Conservation (phyloP, 1,139 yeast genomes). For the Debaryomyces nepalensis region DNA sequence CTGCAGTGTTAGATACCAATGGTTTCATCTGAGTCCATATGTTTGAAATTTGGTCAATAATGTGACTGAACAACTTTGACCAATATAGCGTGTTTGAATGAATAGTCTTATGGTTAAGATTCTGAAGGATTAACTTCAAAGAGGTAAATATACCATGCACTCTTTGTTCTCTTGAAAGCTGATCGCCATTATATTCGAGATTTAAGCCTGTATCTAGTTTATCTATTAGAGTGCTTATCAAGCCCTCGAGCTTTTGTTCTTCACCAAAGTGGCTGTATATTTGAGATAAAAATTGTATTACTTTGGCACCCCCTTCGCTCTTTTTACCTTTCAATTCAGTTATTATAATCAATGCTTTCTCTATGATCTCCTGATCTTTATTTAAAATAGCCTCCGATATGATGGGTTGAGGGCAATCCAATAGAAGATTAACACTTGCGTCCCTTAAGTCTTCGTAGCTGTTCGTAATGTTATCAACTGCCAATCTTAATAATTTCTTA, state of each 20-base stretch:
- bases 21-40: constrained; percentile 62
- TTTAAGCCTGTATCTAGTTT: constrained; percentile 24
- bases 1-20: constrained; percentile 65
- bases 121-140: constrained; percentile 52
- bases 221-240: constrained; percentile 36
- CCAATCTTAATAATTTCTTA: constrained; percentile 41
- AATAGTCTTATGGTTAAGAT: constrained; percentile 15
- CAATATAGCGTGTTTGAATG: constrained; percentile 10
- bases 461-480: constrained; percentile 66
- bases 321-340: constrained; percentile 66
- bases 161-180: constrained; percentile 40
- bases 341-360: constrained; percentile 49
- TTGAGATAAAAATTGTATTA: constrained; percentile 54
- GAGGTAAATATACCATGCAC: constrained; percentile 73
- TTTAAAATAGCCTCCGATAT: constrained; percentile 7
- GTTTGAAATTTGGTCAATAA: constrained; percentile 23
- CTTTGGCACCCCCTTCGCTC: constrained; percentile 82
- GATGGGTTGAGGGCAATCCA: constrained; percentile 48
- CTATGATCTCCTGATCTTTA: constrained; percentile 26
- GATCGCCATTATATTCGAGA: background rate
- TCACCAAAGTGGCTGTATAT: constrained; percentile 23
- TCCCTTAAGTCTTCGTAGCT: constrained; percentile 79
- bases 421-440: constrained; percentile 51
- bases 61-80: constrained; percentile 10
- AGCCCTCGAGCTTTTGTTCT: constrained; percentile 22